phyloP scores from a whole-genome alignment of 179 eudicot genomes.

The Actinidia arguta region DNA sequence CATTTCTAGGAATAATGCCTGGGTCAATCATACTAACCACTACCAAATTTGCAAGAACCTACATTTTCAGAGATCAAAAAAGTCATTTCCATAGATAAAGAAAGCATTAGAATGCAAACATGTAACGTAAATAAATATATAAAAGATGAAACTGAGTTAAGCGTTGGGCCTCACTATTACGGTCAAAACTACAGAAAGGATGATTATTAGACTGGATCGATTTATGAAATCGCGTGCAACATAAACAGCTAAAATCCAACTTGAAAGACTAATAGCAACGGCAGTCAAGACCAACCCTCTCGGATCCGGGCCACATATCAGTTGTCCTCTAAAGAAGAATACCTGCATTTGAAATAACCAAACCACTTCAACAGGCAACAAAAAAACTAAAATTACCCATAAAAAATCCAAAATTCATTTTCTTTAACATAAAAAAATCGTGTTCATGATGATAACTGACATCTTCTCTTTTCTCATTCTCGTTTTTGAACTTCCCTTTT shows the following conservation, averaged over 20 bases:
- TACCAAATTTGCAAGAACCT: slow-evolving; percentile 32
- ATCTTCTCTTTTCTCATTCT: too few relatives aligned
- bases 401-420: background rate
- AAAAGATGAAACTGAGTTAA: background rate
- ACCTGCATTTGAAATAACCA: slow-evolving; percentile 11
- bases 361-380: background rate
- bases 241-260: slow-evolving; percentile 30
- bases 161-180: slow-evolving; percentile 17
- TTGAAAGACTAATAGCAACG: slow-evolving; percentile 24
- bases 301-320: slow-evolving; percentile 28
- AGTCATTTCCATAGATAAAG: background rate
- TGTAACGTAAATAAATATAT: background rate
- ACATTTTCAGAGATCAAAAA: background rate
- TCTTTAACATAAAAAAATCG: background rate
- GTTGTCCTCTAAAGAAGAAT: slow-evolving; percentile 22
- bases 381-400: background rate
- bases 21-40: slow-evolving; percentile 33
- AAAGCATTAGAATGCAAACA: background rate
- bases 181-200: slow-evolving; percentile 7
- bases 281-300: slow-evolving; percentile 28
- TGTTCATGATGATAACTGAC: background rate
- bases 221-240: slow-evolving; percentile 10
- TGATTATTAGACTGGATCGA: slow-evolving; percentile 11
- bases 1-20: slow-evolving; percentile 37
- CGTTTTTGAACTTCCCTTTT: too few relatives aligned